Evolutionary conservation across 768 basidiomycete species (phyloP), one percentile per base, ranked within the genome.

Genomic region (Mycena latifolia): DNA sequence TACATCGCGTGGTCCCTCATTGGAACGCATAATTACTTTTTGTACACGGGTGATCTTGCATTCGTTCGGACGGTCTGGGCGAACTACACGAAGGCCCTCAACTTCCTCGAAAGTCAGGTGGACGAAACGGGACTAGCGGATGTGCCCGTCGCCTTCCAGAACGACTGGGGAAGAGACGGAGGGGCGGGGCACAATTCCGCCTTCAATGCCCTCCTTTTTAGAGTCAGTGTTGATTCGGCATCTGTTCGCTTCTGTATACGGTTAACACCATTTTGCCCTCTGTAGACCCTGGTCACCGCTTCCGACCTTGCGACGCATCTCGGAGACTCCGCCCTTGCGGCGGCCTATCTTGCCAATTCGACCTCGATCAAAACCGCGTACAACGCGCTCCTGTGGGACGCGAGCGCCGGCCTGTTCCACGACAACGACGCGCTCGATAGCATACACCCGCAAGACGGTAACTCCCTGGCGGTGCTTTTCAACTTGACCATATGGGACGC

Each of bases 1-100:
- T 86, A 86, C 65, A 84, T 85, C 54, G 74, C 80, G 10, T 86
- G 84, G 84, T 83, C 85, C 24, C 77, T 86, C 61, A 84, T 86
- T 56, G 78, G 78, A 9, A 76, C 77, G 7, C 73, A 77, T 57
- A 78, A 72, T 72, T 83, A 84, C 67, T 83, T 74, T 61, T 67
- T 85, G 15, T 86, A 85, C 69, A 82, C 84, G 2, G 85, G 85
- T 1, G 85, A 86, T 67, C 67, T 75, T 41, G 80, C 72, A 3
- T 85, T 84, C 72, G 77, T 85, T 4, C 53, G 75, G 63, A 69
- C 64, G 10, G 75, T 84, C 11, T 86, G 85, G 85, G 67, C 74
- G 31, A 85, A 85, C 75, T 78, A 83, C 76, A 72, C 84, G 55
- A 76, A 79, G 72, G 82, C 73, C 25, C 55, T 71, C 56, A 71